phyloP scores from a whole-genome alignment of 2,329 filamentous ascomycete genomes.

The Dryadomyces sulphureus region DNA sequence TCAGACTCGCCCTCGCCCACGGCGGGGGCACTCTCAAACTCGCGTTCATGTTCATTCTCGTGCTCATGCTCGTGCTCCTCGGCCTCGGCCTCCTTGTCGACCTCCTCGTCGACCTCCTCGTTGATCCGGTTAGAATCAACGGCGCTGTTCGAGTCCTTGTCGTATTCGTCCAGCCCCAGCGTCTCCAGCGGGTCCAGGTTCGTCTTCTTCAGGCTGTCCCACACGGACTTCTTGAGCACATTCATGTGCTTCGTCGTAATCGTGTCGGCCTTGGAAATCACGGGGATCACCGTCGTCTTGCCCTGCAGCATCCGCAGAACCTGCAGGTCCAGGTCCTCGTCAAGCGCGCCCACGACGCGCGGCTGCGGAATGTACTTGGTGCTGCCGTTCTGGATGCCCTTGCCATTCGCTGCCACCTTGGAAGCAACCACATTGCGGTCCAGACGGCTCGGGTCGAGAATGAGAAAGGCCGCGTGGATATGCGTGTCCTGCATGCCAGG shows the following conservation, averaged over 20 bases:
- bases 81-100: constrained; percentile 3
- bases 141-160: constrained; percentile 22
- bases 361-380: constrained; percentile 29
- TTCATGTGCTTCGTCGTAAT: constrained; percentile 92
- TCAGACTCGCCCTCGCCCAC: constrained; percentile 12
- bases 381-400: constrained; percentile 29
- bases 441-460: constrained; percentile 76
- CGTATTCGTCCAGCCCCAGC: constrained; percentile 66
- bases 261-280: constrained; percentile 93
- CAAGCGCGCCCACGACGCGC: constrained; percentile 51
- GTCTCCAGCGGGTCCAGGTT: constrained; percentile 80
- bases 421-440: constrained; percentile 65
- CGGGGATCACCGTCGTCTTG: constrained; percentile 89
- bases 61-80: constrained; percentile 7
- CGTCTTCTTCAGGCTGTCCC: constrained; percentile 71
- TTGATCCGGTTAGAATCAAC: constrained; percentile 37
- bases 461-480: constrained; percentile 86
- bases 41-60: too few species aligned
- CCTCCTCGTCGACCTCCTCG: constrained; percentile 35
- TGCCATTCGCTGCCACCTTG: constrained; percentile 26
- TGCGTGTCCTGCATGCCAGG: constrained; percentile 91
- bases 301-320: constrained; percentile 76
- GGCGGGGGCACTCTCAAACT: too few species aligned
- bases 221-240: constrained; percentile 79
- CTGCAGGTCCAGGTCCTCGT: constrained; percentile 82